These are phyloP conservation scores for Exsudoporus frostii DNA, from an alignment of 768 basidiomycete genomes.

Conservation along the genomic window DNA sequence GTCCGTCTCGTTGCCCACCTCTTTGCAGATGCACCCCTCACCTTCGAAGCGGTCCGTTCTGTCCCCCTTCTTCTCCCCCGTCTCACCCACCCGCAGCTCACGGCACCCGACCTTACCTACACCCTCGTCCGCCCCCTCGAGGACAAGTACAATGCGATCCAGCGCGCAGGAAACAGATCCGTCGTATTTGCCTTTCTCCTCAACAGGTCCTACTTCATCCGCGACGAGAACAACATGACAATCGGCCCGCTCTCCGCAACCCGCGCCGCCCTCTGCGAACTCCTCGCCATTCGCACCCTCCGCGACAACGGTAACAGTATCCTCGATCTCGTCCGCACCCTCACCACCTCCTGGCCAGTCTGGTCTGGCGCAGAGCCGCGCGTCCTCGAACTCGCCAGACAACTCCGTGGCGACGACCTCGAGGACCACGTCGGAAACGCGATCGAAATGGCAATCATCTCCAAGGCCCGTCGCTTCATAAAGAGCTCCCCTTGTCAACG, in stretches of 20 bases:
- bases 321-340: constrained; percentile 63
- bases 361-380: constrained; percentile 69
- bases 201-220: constrained; percentile 81
- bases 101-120: constrained; percentile 86
- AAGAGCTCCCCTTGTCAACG: constrained; percentile 87
- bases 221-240: constrained; percentile 65
- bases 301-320: constrained; percentile 67
- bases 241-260: constrained; percentile 68
- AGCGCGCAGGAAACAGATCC: constrained; percentile 73
- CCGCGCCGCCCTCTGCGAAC: constrained; percentile 83
- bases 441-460: constrained; percentile 88
- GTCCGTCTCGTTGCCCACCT: neutral
- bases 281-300: constrained; percentile 78
- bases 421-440: constrained; percentile 87
- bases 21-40: constrained; percentile 73
- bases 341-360: constrained; percentile 80
- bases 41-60: constrained; percentile 67
- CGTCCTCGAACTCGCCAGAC: constrained; percentile 54
- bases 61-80: neutral
- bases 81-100: constrained; percentile 47
- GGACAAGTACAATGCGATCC: constrained; percentile 78
- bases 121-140: constrained; percentile 84
- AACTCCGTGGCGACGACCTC: constrained; percentile 66
- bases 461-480: constrained; percentile 85
- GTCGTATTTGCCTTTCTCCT: constrained; percentile 86